These are phyloP conservation scores for Entomophthora muscae DNA, from an alignment of 371 early-diverging fungal genomes.

Conservation along the genomic window DNA sequence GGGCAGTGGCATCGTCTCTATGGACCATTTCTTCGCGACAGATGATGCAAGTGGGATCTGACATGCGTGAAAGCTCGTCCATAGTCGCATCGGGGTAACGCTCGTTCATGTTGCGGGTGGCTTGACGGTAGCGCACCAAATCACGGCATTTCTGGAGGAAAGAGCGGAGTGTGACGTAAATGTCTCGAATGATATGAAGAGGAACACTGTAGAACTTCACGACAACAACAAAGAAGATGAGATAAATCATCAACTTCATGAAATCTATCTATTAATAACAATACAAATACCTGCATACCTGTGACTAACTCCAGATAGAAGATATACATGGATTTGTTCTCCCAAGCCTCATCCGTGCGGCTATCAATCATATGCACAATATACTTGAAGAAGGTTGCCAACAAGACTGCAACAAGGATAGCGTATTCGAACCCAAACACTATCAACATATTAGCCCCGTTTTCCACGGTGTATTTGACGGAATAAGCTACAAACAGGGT, in stretches of 20 bases:
- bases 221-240: slow-evolving; percentile 69
- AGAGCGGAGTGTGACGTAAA: slow-evolving; percentile 81
- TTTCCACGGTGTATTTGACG: slow-evolving; percentile 29
- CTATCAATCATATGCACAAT: slow-evolving; percentile 68
- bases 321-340: slow-evolving; percentile 75
- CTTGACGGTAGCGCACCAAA: slow-evolving; percentile 73
- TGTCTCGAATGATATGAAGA: slow-evolving; percentile 85
- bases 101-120: slow-evolving; percentile 87
- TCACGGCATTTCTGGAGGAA: slow-evolving; percentile 76
- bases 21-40: slow-evolving; percentile 87
- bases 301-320: slow-evolving; percentile 70
- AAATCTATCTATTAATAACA: slow-evolving; percentile 37
- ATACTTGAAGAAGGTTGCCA: slow-evolving; percentile 63
- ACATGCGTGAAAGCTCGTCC: slow-evolving; percentile 54
- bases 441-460: slow-evolving; percentile 77
- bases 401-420: slow-evolving; percentile 49
- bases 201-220: slow-evolving; percentile 69
- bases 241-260: slow-evolving; percentile 67
- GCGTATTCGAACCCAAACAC: slow-evolving; percentile 95
- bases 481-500: slow-evolving; percentile 44
- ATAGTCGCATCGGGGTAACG: slow-evolving; percentile 78
- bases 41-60: slow-evolving; percentile 85
- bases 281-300: slow-evolving; percentile 29
- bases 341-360: slow-evolving; percentile 74
- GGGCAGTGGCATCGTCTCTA: slow-evolving; percentile 1